These are phyloP conservation scores for Aspergillus taichungensis DNA, from an alignment of 495 filamentous ascomycete species.

Conservation along the genomic window DNA sequence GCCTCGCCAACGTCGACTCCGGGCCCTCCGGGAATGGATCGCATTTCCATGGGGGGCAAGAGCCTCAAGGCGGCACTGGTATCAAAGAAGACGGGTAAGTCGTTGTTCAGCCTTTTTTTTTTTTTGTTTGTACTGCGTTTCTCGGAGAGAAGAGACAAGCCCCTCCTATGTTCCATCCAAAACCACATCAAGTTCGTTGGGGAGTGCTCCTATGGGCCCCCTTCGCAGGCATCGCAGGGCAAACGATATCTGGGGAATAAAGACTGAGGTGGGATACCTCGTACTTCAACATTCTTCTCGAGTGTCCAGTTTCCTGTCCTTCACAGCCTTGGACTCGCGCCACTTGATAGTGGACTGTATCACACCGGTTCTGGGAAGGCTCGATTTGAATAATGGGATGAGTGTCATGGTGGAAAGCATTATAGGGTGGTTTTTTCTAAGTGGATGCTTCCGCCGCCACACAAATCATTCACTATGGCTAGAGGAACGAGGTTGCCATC, in stretches of 20 bases:
- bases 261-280: no score
- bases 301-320: no score
- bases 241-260: no score
- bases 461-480: slow-evolving; percentile 6
- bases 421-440: slow-evolving; percentile 6
- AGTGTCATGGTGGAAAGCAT: slow-evolving; percentile 2
- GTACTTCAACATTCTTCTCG: no score
- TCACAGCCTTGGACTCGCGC: no score
- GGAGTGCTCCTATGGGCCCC: no score
- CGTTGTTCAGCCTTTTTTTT: slow-evolving; percentile 12
- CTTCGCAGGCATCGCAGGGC: no score
- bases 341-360: no score
- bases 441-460: slow-evolving; percentile 6
- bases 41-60: slow-evolving; percentile 20
- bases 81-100: slow-evolving; percentile 99
- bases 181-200: no score
- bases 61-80: slow-evolving; percentile 49
- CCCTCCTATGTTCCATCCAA: no score
- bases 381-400: no score
- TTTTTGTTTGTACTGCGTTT: slow-evolving; percentile 17
- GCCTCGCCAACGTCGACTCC: slow-evolving; percentile 49
- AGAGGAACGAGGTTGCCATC: slow-evolving; percentile 6
- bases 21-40: slow-evolving; percentile 29
- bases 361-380: no score
- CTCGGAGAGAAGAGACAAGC: not conserved